phyloP scores from a whole-genome alignment of 73 alveolate species.

The Paramecium sexaurelia region DNA sequence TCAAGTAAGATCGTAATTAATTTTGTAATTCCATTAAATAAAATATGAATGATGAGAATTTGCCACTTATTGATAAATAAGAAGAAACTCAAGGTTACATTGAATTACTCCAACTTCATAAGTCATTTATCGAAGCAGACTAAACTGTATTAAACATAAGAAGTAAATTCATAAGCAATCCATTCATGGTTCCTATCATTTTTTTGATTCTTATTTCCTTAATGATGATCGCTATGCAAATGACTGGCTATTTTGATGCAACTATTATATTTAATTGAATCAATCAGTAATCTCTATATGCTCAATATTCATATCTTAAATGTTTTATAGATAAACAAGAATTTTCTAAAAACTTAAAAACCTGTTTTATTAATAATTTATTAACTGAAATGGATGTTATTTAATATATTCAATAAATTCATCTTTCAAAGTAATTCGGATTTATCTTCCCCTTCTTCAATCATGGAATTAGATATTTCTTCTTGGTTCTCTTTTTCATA shows the following conservation, averaged over 20 bases:
- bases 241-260: slow-evolving; percentile 21
- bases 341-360: too few relatives aligned
- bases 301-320: not conserved
- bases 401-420: not conserved
- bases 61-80: not conserved
- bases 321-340: not conserved
- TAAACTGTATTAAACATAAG: not conserved
- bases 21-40: slow-evolving; percentile 14
- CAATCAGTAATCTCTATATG: not conserved
- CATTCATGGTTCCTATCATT: not conserved
- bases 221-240: not conserved
- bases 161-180: not conserved
- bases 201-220: not conserved
- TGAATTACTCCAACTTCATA: not conserved
- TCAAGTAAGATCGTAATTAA: slow-evolving; percentile 8
- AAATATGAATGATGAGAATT: slow-evolving; percentile 7
- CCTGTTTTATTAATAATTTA: not conserved
- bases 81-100: not conserved
- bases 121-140: not conserved
- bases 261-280: not conserved
- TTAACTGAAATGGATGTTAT: not conserved
- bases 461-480: slow-evolving; percentile 40
- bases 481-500: slow-evolving; percentile 18
- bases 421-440: slow-evolving; percentile 12
- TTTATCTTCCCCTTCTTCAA: slow-evolving; percentile 34